These are phyloP conservation scores for Fusarium praegraminearum DNA, from an alignment of 2,329 filamentous ascomycete species.

Conservation along the genomic window DNA sequence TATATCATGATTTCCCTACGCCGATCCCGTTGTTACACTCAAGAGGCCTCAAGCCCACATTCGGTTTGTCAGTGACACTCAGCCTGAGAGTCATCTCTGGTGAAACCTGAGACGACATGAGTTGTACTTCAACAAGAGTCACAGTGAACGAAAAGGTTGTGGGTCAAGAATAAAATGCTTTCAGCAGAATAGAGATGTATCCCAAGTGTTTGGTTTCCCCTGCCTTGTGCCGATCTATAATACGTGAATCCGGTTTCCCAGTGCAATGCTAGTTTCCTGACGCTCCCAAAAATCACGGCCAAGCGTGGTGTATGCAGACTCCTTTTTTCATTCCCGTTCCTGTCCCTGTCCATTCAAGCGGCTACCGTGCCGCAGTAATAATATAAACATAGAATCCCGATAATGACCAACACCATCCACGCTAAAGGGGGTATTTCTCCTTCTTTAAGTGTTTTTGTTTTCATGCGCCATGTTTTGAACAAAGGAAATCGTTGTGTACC, in stretches of 20 bases:
- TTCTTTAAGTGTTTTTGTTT: slow-evolving; percentile 48
- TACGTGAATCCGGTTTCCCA: slow-evolving; percentile 43
- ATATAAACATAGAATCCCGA: slow-evolving; percentile 38
- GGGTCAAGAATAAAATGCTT: slow-evolving; percentile 33
- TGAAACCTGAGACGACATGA: slow-evolving; percentile 6
- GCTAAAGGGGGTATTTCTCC: slow-evolving; percentile 50
- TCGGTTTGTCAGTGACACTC: background rate
- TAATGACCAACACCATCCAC: slow-evolving; percentile 46
- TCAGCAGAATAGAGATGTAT: slow-evolving; percentile 38
- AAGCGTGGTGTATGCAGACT: slow-evolving; percentile 47
- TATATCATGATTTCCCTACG: slow-evolving; percentile 41
- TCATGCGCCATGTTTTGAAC: slow-evolving; percentile 48
- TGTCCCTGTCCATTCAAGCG: slow-evolving; percentile 33
- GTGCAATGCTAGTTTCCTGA: slow-evolving; percentile 44
- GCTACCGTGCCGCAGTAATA: slow-evolving; percentile 31
- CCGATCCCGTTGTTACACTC: slow-evolving; percentile 26
- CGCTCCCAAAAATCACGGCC: slow-evolving; percentile 44
- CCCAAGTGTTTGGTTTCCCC: slow-evolving; percentile 44
- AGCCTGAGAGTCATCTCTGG: slow-evolving; percentile 6
- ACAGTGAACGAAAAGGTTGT: slow-evolving; percentile 14
- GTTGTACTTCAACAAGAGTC: slow-evolving; percentile 15
- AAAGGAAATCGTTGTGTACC: slow-evolving; percentile 43
- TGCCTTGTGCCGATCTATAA: slow-evolving; percentile 48
- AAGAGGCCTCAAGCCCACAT: slow-evolving; percentile 26
- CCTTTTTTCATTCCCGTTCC: slow-evolving; percentile 46